Conservation (phyloP, 1,284 basidiomycete species). For the Earliella scabrosa region DNA sequence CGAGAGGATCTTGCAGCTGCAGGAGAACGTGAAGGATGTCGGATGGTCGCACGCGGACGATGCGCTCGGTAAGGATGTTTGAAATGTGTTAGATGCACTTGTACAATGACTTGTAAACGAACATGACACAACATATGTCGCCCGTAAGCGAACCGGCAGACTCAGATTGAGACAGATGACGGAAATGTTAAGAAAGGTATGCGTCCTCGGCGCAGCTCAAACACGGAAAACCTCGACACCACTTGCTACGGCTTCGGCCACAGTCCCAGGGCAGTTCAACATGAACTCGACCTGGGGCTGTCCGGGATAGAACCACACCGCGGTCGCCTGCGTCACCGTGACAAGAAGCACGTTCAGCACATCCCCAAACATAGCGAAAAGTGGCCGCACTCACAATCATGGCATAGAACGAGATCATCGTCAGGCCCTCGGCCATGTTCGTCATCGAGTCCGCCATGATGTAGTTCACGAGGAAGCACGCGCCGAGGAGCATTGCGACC, state of each 20-base stretch:
- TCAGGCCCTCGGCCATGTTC: slow-evolving; percentile 65
- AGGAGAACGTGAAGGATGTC: slow-evolving; percentile 47
- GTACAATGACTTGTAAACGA: too few relatives aligned
- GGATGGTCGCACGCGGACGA: slow-evolving; percentile 53
- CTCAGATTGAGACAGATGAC: too few relatives aligned
- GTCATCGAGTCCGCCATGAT: slow-evolving; percentile 72
- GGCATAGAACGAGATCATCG: slow-evolving; percentile 63
- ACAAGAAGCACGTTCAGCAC: too few relatives aligned
- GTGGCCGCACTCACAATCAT: slow-evolving; percentile 56
- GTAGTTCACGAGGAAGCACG: slow-evolving; percentile 74
- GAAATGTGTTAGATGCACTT: too few relatives aligned
- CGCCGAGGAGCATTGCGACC: slow-evolving; percentile 60
- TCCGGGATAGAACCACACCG: slow-evolving; percentile 62
- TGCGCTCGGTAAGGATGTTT: too few relatives aligned
- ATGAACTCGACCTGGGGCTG: slow-evolving; percentile 43
- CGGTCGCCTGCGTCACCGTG: slow-evolving; percentile 49
- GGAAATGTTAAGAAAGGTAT: too few relatives aligned
- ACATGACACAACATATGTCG: too few relatives aligned
- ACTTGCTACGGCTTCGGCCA: slow-evolving; percentile 18
- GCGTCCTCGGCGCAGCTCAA: background rate
- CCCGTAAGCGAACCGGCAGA: too few relatives aligned
- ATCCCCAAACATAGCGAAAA: too few relatives aligned
- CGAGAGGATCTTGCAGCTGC: slow-evolving; percentile 61
- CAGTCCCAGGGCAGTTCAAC: slow-evolving; percentile 27
- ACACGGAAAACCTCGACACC: background rate